Percentiles rank a stretch among this genome's conserved stretches.
phyloP scores from a whole-genome alignment of 2,329 filamentous ascomycete species.

The Colletotrichum melonis region DNA sequence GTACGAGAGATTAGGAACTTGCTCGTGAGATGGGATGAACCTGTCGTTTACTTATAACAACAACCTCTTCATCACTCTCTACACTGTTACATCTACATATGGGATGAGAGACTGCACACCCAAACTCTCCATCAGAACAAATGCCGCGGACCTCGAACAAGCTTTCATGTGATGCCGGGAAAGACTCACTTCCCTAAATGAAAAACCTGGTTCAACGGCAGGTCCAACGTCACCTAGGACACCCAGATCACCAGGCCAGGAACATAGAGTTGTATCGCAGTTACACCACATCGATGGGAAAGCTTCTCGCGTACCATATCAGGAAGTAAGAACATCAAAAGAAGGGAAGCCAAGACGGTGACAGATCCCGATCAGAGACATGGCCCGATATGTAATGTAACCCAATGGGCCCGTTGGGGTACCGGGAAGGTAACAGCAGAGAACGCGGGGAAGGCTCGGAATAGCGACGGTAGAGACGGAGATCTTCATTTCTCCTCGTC shows the following conservation, averaged over 20 bases:
- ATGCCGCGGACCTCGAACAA: constrained; percentile 5
- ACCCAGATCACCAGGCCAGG: constrained; percentile 2
- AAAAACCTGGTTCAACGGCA: neutral
- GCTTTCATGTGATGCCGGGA: constrained; percentile 20
- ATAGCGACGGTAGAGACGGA: neutral
- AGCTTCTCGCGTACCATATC: neutral
- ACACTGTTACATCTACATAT: no score
- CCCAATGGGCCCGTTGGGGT: neutral
- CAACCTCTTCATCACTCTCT: no score
- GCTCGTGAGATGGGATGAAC: neutral
- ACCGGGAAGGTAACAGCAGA: neutral
- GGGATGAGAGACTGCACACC: no score
- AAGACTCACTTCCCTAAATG: neutral
- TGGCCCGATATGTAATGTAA: constrained; percentile 3
- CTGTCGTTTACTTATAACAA: neutral
- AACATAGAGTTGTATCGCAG: constrained; percentile 10
- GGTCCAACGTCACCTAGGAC: constrained; percentile 10
- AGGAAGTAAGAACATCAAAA: neutral
- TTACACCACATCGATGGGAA: neutral
- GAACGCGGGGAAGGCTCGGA: neutral
- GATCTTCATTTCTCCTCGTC: neutral
- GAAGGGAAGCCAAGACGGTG: constrained; percentile 16
- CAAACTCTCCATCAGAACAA: neutral
- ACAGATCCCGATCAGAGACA: neutral
- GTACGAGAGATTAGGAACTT: neutral